Base-by-base conservation (phyloP, 257 asterid genomes). In the Orobanche coerulescens region DNA sequence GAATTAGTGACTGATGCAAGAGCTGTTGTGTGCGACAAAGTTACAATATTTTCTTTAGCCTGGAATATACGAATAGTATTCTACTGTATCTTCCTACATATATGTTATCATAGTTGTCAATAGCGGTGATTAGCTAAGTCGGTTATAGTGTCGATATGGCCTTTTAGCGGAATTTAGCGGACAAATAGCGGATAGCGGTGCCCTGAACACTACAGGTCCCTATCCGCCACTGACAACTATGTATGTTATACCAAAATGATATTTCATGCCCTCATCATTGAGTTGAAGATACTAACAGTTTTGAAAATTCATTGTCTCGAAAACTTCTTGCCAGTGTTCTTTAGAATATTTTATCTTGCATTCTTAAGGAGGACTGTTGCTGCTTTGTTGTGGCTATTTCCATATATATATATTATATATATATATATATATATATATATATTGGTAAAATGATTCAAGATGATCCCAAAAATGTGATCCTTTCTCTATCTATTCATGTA, bases 381-480 rank as follows among this genome's bases (percentile, higher is more conserved):
- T 46, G 24, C 25, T 20, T 15, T 55, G 42, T 18, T 24, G 10
- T 65, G 57, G 12, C 46, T 14, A 22, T 15, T 33, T 10, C 14
- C 43, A 55, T 19, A 5, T 6, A n/a, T n/a, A n/a, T n/a, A n/a
- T n/a, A n/a, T n/a, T n/a, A n/a, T n/a, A n/a, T n/a, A n/a, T n/a
- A n/a, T n/a, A 55, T 19, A 5, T 6, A n/a, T n/a, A n/a, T n/a
- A n/a, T n/a, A n/a, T n/a, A n/a, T n/a, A n/a, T n/a, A 34, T 25
- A 56, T 34, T 47, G 22, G 3, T 67, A 22, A 42, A 39, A 25
- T 50, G 36, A 33, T 67, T 22, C 51, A 50, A 51, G 19, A 24
- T 47, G 46, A 58, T 62, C 22, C 24, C 58, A 50, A 42, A 40
- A 23, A 34, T 44, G 25, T 40, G 57, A 3, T 63, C 51, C 39